A percentile compares a stretch with the other conserved stretches of the same genome.
These are phyloP conservation scores for Metarhizium humberi DNA, from an alignment of 2,329 filamentous ascomycete genomes.

Conservation along the genomic window DNA sequence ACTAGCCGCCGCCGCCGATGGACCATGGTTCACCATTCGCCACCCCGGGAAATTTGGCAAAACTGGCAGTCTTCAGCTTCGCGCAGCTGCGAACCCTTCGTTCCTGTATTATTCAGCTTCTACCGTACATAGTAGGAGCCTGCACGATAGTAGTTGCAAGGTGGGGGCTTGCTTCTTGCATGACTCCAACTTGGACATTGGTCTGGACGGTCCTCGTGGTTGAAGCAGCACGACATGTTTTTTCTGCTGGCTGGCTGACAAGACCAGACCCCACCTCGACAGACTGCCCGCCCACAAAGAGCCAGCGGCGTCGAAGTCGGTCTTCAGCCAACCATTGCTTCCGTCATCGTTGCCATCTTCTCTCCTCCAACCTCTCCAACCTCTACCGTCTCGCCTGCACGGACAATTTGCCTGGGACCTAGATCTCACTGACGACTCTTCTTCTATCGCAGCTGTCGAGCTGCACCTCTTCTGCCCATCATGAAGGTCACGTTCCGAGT, in stretches of 20 bases:
- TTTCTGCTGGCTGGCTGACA: not conserved
- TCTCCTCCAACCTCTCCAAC: not conserved
- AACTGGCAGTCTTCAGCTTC: too few species aligned
- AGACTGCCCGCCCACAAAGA: slow-evolving; percentile 2
- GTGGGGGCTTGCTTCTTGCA: too few species aligned
- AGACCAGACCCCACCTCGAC: slow-evolving; percentile 3
- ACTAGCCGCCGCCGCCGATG: too few species aligned
- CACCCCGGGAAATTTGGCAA: too few species aligned
- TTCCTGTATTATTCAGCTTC: too few species aligned
- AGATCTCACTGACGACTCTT: slow-evolving; percentile 3
- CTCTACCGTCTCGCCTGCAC: not conserved
- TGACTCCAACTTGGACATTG: too few species aligned
- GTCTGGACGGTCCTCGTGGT: too few species aligned
- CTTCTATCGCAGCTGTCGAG: slow-evolving; percentile 10
- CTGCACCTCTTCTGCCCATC: slow-evolving; percentile 29
- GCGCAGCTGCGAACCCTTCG: too few species aligned
- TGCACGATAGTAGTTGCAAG: too few species aligned
- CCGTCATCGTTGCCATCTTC: slow-evolving; percentile 5
- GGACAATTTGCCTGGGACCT: not conserved
- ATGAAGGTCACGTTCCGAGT: slow-evolving; percentile 65
- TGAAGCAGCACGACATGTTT: too few species aligned
- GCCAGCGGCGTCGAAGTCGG: slow-evolving; percentile 6
- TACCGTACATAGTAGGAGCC: too few species aligned
- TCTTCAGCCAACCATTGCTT: slow-evolving; percentile 8
- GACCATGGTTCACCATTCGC: too few species aligned